phyloP scores from a whole-genome alignment of 2,329 filamentous ascomycete species.

The Aspergillus sp. region DNA sequence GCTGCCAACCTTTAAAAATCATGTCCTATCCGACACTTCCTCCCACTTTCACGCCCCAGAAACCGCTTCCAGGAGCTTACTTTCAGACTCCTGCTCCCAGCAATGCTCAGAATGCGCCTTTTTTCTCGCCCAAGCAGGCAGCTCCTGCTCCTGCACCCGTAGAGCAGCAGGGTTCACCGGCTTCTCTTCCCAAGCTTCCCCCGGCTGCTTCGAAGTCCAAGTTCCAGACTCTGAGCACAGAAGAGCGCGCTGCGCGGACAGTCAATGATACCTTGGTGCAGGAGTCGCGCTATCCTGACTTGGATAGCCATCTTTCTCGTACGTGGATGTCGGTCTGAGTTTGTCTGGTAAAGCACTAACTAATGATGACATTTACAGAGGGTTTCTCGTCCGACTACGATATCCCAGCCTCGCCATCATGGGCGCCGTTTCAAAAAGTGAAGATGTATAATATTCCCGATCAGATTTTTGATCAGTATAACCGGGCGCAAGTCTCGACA shows the following conservation, averaged over 20 bases:
- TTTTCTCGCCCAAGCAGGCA: conserved; percentile 24
- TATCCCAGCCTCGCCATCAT: conserved; percentile 61
- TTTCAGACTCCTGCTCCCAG: conserved; percentile 36
- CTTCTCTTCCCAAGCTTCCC: conserved; percentile 29
- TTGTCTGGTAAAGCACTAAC: conserved; percentile 22
- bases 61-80: conserved; percentile 38
- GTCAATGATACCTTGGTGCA: conserved; percentile 73
- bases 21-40: conserved; percentile 40
- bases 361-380: conserved; percentile 48
- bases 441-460: conserved; percentile 88
- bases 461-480: conserved; percentile 86
- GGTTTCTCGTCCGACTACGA: conserved; percentile 92
- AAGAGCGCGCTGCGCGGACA: conserved; percentile 75
- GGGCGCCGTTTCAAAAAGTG: conserved; percentile 84
- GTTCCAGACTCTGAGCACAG: conserved; percentile 56
- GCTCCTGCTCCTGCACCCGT: conserved; percentile 21
- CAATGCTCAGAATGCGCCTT: conserved; percentile 32
- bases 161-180: conserved; percentile 22
- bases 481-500: conserved; percentile 80
- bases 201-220: conserved; percentile 39
- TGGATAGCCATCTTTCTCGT: conserved; percentile 88
- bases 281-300: conserved; percentile 78
- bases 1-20: conserved; percentile 13
- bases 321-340: conserved; percentile 40
- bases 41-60: conserved; percentile 30